These are phyloP conservation scores for Talaromyces adpressus DNA, from an alignment of 495 filamentous ascomycete species.

Conservation along the genomic window DNA sequence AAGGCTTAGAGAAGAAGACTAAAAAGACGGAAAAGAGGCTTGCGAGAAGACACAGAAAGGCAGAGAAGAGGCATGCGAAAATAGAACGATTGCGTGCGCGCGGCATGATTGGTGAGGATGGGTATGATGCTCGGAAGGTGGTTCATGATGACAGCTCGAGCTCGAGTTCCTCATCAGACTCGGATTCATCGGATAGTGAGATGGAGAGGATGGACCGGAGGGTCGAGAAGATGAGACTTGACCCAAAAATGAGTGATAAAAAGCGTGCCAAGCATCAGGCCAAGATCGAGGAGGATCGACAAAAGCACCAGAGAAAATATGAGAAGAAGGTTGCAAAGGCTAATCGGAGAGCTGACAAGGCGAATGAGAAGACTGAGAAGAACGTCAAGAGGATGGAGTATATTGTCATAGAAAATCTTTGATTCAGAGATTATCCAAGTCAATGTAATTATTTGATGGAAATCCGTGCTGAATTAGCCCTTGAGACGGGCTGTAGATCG, in stretches of 20 bases:
- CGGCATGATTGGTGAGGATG: background rate
- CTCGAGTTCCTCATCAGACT: background rate
- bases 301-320: background rate
- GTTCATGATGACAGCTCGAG: background rate
- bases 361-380: background rate
- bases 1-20: background rate
- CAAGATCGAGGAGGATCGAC: background rate
- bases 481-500: background rate
- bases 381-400: conserved; percentile 2
- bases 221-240: background rate
- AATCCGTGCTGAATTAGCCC: background rate
- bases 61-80: background rate
- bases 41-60: background rate
- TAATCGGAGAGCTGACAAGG: background rate
- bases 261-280: background rate
- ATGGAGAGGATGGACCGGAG: background rate
- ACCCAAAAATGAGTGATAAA: background rate
- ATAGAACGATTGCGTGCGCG: background rate
- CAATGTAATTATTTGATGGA: background rate
- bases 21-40: background rate
- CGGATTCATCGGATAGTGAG: background rate
- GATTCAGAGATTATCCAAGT: background rate
- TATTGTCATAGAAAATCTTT: background rate
- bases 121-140: background rate
- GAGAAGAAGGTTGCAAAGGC: background rate